Conservation (phyloP, 495 filamentous ascomycete genomes). For the Lineolata rhizophorae region DNA sequence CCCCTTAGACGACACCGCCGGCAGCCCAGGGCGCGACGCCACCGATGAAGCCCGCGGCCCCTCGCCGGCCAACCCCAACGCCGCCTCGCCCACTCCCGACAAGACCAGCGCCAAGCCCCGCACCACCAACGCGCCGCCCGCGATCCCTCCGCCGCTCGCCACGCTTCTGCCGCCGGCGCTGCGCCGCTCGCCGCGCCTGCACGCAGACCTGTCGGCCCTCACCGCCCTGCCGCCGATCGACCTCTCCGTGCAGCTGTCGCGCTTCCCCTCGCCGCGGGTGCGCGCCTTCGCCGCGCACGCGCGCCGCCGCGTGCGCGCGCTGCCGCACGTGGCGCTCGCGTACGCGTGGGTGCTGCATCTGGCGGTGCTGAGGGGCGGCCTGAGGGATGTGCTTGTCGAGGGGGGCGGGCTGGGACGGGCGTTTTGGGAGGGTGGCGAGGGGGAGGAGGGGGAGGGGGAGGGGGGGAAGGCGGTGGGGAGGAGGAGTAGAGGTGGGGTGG, state of each 20-base stretch:
- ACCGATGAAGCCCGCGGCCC: constrained; percentile 2
- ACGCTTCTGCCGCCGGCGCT: constrained; percentile 12
- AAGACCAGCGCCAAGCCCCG: neutral
- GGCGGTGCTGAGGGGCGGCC: constrained; percentile 36
- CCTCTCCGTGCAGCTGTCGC: constrained; percentile 6
- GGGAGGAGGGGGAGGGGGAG: no score
- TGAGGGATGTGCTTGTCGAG: no score
- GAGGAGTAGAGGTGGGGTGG: no score
- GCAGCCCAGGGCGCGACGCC: constrained; percentile 4
- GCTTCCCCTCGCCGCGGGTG: constrained; percentile 8
- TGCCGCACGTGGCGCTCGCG: constrained; percentile 30
- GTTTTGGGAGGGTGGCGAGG: no score
- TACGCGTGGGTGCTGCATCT: constrained; percentile 39
- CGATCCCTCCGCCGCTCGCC: constrained; percentile 6
- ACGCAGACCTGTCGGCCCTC: constrained; percentile 11
- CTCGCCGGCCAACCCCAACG: constrained; percentile 1
- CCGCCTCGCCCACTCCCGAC: no score
- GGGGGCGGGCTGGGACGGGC: no score
- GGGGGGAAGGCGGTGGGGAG: no score
- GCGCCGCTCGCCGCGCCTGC: constrained; percentile 8
- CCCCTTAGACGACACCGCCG: neutral
- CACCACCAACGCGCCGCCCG: neutral
- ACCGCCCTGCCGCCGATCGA: constrained; percentile 6
- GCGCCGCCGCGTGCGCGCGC: constrained; percentile 8
- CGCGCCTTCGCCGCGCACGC: constrained; percentile 16